Conservation (phyloP, 2,329 filamentous ascomycete genomes). For the Pseudogymnoascus sp. region DNA sequence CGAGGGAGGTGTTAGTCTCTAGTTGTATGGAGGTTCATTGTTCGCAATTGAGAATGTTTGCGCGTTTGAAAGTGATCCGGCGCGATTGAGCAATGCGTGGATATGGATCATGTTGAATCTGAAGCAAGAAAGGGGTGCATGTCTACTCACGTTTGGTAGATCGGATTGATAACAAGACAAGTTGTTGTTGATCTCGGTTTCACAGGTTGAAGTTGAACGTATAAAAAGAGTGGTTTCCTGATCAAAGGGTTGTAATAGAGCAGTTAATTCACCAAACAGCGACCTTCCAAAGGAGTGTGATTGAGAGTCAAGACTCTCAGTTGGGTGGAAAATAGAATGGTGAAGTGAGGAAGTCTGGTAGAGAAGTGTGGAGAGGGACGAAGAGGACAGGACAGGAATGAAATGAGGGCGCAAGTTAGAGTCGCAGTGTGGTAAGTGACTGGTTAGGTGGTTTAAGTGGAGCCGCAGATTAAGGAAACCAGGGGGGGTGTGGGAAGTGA, state of each 20-base stretch:
- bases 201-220: neutral
- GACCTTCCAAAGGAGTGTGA: conserved; percentile 32
- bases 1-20: conserved; percentile 13
- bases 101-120: neutral
- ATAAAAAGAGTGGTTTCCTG: conserved; percentile 11
- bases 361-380: neutral
- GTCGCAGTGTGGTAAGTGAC: neutral
- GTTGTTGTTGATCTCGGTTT: neutral
- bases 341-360: conserved; percentile 1
- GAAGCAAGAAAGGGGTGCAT: neutral
- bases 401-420: conserved; percentile 1
- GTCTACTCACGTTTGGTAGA: neutral
- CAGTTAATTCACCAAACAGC: conserved; percentile 12
- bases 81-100: neutral
- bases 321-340: conserved; percentile 10
- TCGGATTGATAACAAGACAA: neutral
- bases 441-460: neutral
- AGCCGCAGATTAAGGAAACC: neutral
- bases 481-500: too few species aligned
- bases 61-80: neutral
- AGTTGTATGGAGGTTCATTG: neutral
- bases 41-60: neutral
- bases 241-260: conserved; percentile 7
- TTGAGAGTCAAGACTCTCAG: conserved; percentile 28
- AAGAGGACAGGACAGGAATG: neutral